Base-by-base conservation (phyloP, 75 land plant species). In the Cryptomeria japonica region DNA sequence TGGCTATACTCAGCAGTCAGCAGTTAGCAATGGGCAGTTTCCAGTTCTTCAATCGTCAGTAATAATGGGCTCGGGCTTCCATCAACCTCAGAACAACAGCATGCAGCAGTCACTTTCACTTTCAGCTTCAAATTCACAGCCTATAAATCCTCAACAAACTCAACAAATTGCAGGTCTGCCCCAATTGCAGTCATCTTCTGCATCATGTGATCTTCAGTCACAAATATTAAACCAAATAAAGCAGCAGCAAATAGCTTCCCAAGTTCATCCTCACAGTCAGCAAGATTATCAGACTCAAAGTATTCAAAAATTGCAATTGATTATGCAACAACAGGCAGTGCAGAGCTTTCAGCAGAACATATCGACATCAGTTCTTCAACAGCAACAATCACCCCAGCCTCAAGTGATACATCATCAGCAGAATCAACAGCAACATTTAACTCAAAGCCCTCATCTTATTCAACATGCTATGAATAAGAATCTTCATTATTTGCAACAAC, bases 391-490 rank as follows among this genome's bases (percentile, higher is more conserved):
- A 58, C 80, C 90, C 34, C 85, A 88, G 18, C 58, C 88, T 36
- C 88, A 87, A 73, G 85, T 84, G 84, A 73, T 72, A 64, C 76
- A 82, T 83, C 90, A 75, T 47, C 89, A 89, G 87, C 90, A 89
- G 80, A 84, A 83, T 58, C 90, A 87, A 86, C 90, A 88, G 53
- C 90, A 87, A 10, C 89, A 88, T 53, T 64, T 44, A 28, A 49
- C 73, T 64, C 56, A 83, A 84, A 88, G 46, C 46, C 76, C 84
- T 39, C 83, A 80, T 64, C 90, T 80, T 53, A 79, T 82, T 55
- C 87, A 88, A 18, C 91, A 90, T 55, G 64, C 68, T n/a, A 6
- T 84, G 55, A 84, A 84, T 25, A 41, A 84, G 41, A 84, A 84
- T 84, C 28, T 84, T 56, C 86, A 56, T 47, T 55, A 84, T 47